Evolutionary conservation across 768 basidiomycete species (phyloP).

Genomic region (Nidularia sp.): DNA sequence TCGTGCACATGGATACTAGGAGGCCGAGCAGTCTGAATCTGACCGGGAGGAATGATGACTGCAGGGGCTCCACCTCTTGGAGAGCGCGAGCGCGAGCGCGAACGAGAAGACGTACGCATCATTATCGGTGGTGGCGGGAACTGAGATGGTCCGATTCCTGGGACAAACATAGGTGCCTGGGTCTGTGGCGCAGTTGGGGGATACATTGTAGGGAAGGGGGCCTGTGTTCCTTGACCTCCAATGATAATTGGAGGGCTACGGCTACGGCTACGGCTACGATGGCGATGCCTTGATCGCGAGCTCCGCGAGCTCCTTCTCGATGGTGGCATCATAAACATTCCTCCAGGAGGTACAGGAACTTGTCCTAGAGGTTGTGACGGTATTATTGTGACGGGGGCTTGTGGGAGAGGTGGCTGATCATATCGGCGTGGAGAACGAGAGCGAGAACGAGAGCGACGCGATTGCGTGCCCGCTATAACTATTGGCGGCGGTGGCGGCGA

Average conservation of each 20-base stretch:
- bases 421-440: conserved; percentile 10
- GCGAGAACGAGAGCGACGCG: conserved; percentile 4
- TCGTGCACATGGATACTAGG: neutral
- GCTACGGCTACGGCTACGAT: conserved; percentile 3
- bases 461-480: conserved; percentile 5
- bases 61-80: conserved; percentile 1
- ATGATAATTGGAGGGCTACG: conserved; percentile 2
- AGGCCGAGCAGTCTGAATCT: neutral
- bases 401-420: neutral
- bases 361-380: conserved; percentile 9
- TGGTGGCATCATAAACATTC: conserved; percentile 2
- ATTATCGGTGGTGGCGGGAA: neutral
- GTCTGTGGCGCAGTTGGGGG: neutral
- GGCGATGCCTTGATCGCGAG: conserved; percentile 1
- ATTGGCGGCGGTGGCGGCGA: conserved; percentile 5
- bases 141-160: neutral
- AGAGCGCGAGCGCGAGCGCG: conserved; percentile 11
- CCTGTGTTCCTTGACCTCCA: neutral
- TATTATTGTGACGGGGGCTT: conserved; percentile 8
- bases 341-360: conserved; percentile 1
- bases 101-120: conserved; percentile 3
- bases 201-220: neutral
- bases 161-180: neutral
- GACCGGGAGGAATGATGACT: neutral
- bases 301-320: conserved; percentile 1